Evolutionary conservation across 192 early-diverging fungal species (phyloP), one percentile per base, ranked within the genome.

Genomic region (Coemansia sp.): DNA sequence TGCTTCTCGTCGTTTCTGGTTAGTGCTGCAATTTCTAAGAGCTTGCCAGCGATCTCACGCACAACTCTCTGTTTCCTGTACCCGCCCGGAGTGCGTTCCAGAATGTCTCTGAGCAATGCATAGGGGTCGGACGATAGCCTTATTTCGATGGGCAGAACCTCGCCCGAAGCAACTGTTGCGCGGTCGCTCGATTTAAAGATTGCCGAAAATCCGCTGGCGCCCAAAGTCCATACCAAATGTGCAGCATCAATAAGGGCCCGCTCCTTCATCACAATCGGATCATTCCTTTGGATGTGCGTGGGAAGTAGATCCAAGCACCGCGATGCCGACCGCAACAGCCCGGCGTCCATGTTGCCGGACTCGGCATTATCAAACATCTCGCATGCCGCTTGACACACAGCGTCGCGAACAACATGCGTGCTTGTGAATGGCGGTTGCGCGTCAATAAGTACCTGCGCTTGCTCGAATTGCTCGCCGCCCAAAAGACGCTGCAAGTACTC

Each of bases 291-390:
- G 21, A 30, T 14, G 2, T 33, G 9, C 2, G 39, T 48, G 0
- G 57, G 34, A 34, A 76, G 34, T 5, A 80, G 14, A 34, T 75
- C 62, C 23, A 80, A 33, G 51, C 78, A 80, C 57, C 36, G 61
- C 12, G 33, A 33, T 18, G 72, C 78, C 8, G 69, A 52, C 23
- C 62, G 45, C 44, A 75, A n/a, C 64, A 59, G 49, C 6, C 68
- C 72, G 4, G 35, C 41, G 4, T 70, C 71, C 51, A 45, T 66
- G 34, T 66, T 63, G 33, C 71, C 65, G 6, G 72, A 64, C 16
- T 71, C 77, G 2, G 79, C 67, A 59, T 76, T 76, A 61, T 76
- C 74, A n/a, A 77, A 66, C 67, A 83, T 45, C 66, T 83, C 74
- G 45, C 68, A 62, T 2, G 68, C 75, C 14, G 67, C 74, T n/a